Conservation (phyloP, 345 rosid genomes). For the Garcia nutans region DNA sequence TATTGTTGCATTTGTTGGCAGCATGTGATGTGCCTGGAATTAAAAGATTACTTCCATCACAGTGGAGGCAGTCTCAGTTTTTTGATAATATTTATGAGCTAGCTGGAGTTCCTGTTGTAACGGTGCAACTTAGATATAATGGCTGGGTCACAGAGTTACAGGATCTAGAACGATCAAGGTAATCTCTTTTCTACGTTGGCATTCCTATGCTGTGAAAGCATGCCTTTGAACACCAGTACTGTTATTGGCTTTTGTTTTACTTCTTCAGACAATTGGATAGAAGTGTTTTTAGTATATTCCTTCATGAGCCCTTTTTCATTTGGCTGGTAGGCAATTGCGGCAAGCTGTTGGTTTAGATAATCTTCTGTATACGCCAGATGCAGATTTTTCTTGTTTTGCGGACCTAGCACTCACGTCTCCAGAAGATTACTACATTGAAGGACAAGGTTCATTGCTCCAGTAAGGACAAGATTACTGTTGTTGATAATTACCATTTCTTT, state of each 20-base stretch:
- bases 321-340: conserved; percentile 63
- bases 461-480: conserved; percentile 42
- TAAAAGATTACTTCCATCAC: conserved; percentile 76
- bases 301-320: conserved; percentile 10
- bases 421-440: conserved; percentile 88
- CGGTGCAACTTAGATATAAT: conserved; percentile 90
- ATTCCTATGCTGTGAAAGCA: conserved; percentile 2
- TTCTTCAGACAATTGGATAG: background rate
- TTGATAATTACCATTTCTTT: background rate
- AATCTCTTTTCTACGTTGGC: conserved; percentile 9
- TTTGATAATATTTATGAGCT: conserved; percentile 80
- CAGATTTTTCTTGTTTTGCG: conserved; percentile 96
- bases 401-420: conserved; percentile 93
- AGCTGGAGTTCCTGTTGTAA: conserved; percentile 89
- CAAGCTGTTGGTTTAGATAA: conserved; percentile 84
- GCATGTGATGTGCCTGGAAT: conserved; percentile 98
- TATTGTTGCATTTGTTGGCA: conserved; percentile 29
- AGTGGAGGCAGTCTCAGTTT: conserved; percentile 76
- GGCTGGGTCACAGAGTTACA: conserved; percentile 96
- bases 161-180: conserved; percentile 85
- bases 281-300: background rate
- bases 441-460: conserved; percentile 97
- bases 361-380: conserved; percentile 96
- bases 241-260: conserved; percentile 4
- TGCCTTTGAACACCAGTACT: background rate